A percentile compares a stretch with the other conserved stretches of the same genome.
Evolutionary conservation across 371 early-diverging fungal genomes (phyloP).

Genomic region (Furculomyces boomerangus): DNA sequence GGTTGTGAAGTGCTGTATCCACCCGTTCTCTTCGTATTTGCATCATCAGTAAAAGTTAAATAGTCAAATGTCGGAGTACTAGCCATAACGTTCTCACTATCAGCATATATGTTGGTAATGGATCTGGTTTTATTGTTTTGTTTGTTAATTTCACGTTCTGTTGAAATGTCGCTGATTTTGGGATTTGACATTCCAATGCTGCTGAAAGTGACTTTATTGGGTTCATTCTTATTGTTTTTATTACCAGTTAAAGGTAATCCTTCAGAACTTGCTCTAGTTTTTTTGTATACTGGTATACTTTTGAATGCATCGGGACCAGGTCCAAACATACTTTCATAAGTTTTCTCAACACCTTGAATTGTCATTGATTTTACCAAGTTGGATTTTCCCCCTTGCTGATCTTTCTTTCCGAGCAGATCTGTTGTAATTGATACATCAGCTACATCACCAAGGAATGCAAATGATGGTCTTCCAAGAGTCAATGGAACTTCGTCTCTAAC

Average conservation of each 20-base stretch:
- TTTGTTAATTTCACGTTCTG: background rate
- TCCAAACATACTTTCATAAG: background rate
- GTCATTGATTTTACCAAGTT: background rate
- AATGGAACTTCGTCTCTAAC: background rate
- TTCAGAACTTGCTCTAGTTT: background rate
- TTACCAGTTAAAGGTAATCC: background rate
- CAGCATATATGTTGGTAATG: background rate
- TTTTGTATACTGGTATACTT: background rate
- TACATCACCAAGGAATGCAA: background rate
- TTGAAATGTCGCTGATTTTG: background rate
- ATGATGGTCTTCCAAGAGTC: background rate
- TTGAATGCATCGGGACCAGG: background rate
- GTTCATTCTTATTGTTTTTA: background rate
- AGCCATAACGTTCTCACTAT: background rate
- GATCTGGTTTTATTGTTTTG: background rate
- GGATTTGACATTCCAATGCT: too few relatives aligned
- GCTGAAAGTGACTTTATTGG: too few relatives aligned
- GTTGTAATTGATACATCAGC: background rate
- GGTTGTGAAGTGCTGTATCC: too few relatives aligned
- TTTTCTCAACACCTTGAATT: background rate
- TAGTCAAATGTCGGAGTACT: too few relatives aligned
- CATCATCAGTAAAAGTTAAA: too few relatives aligned
- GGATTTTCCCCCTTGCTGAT: background rate
- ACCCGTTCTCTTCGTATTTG: too few relatives aligned
- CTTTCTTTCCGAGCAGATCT: background rate